Percentiles rank a stretch among this genome's conserved stretches.
Conservation (phyloP, 78 protist genomes). For the Emiliania huxleyi region DNA sequence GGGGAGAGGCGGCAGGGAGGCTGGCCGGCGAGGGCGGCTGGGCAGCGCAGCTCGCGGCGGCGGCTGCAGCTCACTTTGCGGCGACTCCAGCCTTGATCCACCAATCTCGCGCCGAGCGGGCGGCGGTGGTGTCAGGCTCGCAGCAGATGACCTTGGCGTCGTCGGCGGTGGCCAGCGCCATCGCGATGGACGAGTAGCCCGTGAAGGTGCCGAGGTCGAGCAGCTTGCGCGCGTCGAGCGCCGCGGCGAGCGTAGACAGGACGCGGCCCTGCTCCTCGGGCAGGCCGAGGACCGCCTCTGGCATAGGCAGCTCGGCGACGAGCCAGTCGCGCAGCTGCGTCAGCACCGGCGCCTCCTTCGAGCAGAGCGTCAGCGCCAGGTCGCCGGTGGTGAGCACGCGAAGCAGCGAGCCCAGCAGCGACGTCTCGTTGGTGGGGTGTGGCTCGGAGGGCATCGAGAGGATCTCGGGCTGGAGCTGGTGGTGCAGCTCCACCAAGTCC, state of each 20-base stretch:
- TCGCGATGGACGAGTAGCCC: not conserved
- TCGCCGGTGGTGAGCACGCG: not conserved
- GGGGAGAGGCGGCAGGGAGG: no score
- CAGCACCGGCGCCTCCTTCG: not conserved
- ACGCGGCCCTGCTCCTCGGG: conserved; percentile 23
- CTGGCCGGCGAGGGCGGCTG: no score
- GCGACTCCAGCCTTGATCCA: not conserved
- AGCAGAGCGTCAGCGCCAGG: conserved; percentile 12
- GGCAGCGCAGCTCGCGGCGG: no score
- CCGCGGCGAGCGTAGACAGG: not conserved
- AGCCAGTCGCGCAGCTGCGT: conserved; percentile 14
- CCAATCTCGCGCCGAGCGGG: not conserved
- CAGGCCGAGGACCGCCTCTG: not conserved
- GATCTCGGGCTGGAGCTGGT: not conserved
- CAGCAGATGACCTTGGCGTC: not conserved
- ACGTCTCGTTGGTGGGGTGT: not conserved
- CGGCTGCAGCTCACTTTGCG: no score
- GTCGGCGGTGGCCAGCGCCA: not conserved
- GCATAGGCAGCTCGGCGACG: not conserved
- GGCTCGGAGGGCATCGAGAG: not conserved
- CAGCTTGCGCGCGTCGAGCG: not conserved
- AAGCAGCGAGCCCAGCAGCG: conserved; percentile 5
- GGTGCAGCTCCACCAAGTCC: not conserved
- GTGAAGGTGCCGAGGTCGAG: conserved; percentile 12
- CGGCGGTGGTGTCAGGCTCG: not conserved